Base-by-base conservation (phyloP, 2,329 filamentous ascomycete species). In the Alternaria burnsii region DNA sequence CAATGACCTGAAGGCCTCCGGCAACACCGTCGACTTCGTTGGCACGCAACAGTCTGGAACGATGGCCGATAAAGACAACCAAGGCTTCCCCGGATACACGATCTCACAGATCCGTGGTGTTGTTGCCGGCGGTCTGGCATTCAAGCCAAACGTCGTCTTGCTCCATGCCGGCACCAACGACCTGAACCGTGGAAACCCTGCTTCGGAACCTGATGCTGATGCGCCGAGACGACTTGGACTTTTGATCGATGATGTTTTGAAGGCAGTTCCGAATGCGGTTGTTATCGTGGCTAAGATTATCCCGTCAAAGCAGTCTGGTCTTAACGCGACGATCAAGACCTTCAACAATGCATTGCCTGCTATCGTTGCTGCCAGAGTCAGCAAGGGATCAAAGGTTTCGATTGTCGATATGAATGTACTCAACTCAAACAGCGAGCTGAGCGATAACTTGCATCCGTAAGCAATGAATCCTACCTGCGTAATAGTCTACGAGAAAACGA, bases 211-310 rank as follows among this genome's bases (percentile, higher is more conserved):
- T 4, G 67, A 70, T 24, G 59, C 55, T 1, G 63, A 66, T 20
- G 79, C 79, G 4, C 77, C 78, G 1, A 62, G 67, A 10, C 69
- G 78, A n/a, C 66, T 81, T 7, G 72, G 72, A 2, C 53, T 41
- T 1, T 57, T 80, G 36, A 66, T 81, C 11, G 77, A 80, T 52
- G 65, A 72, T 18, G 65, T 80, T 11, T 50, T 77, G 7, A 54
- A 58, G 20, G 63, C 53, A 11, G 73, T 70, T 41, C 75, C 76
- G 0, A 71, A 76, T 41, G 71, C 77, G 1, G 73, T 71, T 4
- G 63, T 81, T 2, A 54, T 82, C 7, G 77, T 82, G 24, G 78
- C 78, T 0, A 71, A 77, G 61, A 73, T 81, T 22, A 77, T 78
- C 22, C 59, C 62, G 3, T 47, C 64, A 2, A 59, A 61, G 40